Evolutionary conservation across 2,329 filamentous ascomycete species (phyloP).

Genomic region (Aspergillus clavatus): DNA sequence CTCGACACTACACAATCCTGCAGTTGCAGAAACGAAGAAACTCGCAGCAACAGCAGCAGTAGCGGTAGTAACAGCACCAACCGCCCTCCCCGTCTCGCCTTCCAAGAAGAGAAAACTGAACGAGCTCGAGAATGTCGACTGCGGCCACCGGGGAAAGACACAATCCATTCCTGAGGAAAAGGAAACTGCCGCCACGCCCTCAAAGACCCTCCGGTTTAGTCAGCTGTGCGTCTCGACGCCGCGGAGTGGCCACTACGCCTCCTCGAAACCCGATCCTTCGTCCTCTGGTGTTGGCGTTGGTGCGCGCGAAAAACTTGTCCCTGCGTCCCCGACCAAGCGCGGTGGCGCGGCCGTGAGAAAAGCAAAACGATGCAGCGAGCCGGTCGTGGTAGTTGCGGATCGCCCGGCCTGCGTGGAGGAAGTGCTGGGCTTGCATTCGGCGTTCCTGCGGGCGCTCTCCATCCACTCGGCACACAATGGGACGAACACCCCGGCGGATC

Average conservation of each 20-base stretch:
- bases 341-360: conserved; percentile 5
- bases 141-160: conserved; percentile 12
- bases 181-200: conserved; percentile 27
- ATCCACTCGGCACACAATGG: conserved; percentile 68
- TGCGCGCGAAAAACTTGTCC: conserved; percentile 1
- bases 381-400: conserved; percentile 1
- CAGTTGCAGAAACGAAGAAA: conserved; percentile 33
- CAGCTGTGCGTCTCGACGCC: conserved; percentile 32
- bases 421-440: conserved; percentile 59
- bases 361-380: conserved; percentile 21
- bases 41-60: too few species aligned
- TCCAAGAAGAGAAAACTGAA: conserved; percentile 40
- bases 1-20: conserved; percentile 7
- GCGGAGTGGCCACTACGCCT: conserved; percentile 25
- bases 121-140: conserved; percentile 32
- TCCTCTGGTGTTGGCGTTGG: background rate
- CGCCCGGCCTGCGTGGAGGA: conserved; percentile 40
- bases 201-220: conserved; percentile 31
- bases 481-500: conserved; percentile 56
- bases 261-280: conserved; percentile 7
- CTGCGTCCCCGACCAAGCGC: conserved; percentile 26
- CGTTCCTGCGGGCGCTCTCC: conserved; percentile 64
- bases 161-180: too few species aligned
- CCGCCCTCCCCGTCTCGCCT: conserved; percentile 29
- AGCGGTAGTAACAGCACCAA: too few species aligned